phyloP scores from a whole-genome alignment of 306 rosid genomes.

The Casuarina equisetifolia region DNA sequence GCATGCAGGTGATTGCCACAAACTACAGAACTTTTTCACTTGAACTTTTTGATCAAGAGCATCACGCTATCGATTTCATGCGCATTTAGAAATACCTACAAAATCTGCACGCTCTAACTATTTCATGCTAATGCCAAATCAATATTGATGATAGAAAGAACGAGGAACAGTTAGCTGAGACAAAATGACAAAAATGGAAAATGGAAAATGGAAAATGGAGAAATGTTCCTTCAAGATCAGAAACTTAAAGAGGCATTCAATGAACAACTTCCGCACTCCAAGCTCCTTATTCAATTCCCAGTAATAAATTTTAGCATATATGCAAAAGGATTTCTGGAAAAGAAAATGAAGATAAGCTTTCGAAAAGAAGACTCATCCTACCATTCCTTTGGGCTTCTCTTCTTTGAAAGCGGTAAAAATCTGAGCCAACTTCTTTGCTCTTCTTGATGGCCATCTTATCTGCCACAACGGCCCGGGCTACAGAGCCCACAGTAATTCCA shows the following conservation, averaged over 20 bases:
- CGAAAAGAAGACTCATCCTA: conserved; percentile 23
- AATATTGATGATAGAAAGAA: not conserved
- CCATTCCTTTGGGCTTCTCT: conserved; percentile 86
- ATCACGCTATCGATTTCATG: not conserved
- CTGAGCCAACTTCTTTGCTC: conserved; percentile 53
- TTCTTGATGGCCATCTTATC: conserved; percentile 67
- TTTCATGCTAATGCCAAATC: not conserved
- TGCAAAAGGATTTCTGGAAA: not conserved
- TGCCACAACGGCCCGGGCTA: conserved; percentile 70
- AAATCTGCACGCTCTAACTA: conserved; percentile 5
- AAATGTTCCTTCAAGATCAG: not conserved
- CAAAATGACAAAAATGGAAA: not conserved
- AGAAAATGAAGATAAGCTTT: not conserved
- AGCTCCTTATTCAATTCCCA: not conserved
- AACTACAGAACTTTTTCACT: not conserved
- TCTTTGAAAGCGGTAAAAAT: conserved; percentile 87
- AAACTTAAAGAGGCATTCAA: not conserved
- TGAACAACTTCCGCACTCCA: not conserved
- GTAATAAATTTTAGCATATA: not conserved
- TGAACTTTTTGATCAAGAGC: not conserved
- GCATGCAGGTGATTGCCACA: not conserved
- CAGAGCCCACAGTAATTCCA: conserved; percentile 76
- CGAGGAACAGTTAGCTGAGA: not conserved
- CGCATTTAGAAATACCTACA: conserved; percentile 3
- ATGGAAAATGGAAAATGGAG: not conserved